Percentiles rank a stretch among this genome's conserved stretches.
phyloP scores from a whole-genome alignment of 1,139 yeast genomes.

The Scheffersomyces segobiensis region DNA sequence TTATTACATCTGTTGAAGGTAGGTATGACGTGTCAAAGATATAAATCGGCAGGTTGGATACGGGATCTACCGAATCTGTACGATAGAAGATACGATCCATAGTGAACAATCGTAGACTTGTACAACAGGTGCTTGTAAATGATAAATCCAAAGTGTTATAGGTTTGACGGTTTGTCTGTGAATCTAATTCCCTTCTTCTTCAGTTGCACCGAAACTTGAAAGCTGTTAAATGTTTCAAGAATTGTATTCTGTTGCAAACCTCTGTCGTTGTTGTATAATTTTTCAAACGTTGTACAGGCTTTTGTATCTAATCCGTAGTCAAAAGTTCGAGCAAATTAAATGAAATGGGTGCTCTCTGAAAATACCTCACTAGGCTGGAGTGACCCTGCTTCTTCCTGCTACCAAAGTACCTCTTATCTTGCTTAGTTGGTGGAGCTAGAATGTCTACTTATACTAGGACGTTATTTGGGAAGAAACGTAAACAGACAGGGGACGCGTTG shows the following conservation, averaged over 20 bases:
- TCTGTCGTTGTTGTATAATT: neutral
- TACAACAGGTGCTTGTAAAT: neutral
- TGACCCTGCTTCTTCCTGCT: neutral
- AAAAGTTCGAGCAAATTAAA: neutral
- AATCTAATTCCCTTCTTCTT: too few relatives aligned
- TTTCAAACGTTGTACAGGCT: neutral
- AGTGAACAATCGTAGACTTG: neutral
- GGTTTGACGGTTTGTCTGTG: neutral
- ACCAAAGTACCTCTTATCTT: neutral
- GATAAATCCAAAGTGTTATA: neutral
- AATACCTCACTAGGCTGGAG: neutral
- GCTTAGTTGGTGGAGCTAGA: neutral
- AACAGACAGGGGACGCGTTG: neutral
- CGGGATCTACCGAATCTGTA: conserved; percentile 60
- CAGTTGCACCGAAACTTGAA: too few relatives aligned
- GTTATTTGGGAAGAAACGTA: neutral
- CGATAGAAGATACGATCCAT: conserved; percentile 61
- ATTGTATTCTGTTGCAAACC: neutral
- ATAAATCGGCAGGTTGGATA: conserved; percentile 62
- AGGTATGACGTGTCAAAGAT: conserved; percentile 76
- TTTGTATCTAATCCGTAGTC: neutral
- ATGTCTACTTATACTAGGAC: neutral
- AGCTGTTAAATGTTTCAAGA: neutral
- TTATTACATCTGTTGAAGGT: conserved; percentile 53
- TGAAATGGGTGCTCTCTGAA: neutral